Percentiles rank a stretch among this genome's conserved stretches.
phyloP scores from a whole-genome alignment of 2,329 filamentous ascomycete genomes.

The Aspergillus fischeri region DNA sequence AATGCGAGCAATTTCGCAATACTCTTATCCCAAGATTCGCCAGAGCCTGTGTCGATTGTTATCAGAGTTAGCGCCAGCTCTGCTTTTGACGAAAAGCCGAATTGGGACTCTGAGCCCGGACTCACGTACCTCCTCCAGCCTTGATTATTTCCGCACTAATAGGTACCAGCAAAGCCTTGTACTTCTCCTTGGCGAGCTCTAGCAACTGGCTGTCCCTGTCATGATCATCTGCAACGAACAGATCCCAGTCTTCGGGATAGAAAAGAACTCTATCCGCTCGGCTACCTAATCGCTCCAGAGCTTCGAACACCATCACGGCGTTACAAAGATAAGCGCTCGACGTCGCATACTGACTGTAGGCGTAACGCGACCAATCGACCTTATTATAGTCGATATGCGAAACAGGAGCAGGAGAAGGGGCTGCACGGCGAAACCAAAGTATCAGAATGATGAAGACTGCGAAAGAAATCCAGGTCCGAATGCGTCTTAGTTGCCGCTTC shows the following conservation, averaged over 20 bases:
- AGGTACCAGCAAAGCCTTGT: slow-evolving; percentile 49
- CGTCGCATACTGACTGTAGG: slow-evolving; percentile 43
- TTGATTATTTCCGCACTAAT: slow-evolving; percentile 37
- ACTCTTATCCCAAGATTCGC: slow-evolving; percentile 58
- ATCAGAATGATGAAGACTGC: slow-evolving; percentile 22
- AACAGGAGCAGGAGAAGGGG: slow-evolving; percentile 14
- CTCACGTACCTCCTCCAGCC: slow-evolving; percentile 22
- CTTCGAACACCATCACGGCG: slow-evolving; percentile 40
- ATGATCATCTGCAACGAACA: slow-evolving; percentile 23
- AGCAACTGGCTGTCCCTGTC: slow-evolving; percentile 45
- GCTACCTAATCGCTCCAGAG: slow-evolving; percentile 36
- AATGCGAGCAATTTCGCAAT: slow-evolving; percentile 68
- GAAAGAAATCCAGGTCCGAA: slow-evolving; percentile 28
- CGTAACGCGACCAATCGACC: slow-evolving; percentile 41
- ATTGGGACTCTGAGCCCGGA: background rate
- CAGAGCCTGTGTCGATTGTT: slow-evolving; percentile 15
- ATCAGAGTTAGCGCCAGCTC: background rate
- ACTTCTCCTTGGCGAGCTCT: slow-evolving; percentile 45
- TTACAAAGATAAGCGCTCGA: slow-evolving; percentile 41
- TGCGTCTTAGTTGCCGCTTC: slow-evolving; percentile 30
- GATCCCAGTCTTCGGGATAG: slow-evolving; percentile 40
- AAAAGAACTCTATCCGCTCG: slow-evolving; percentile 39
- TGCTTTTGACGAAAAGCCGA: background rate
- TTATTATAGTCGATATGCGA: slow-evolving; percentile 28
- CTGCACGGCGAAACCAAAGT: slow-evolving; percentile 21